Evolutionary conservation across 768 basidiomycete genomes (phyloP).

Genomic region (Suillus brevipes): DNA sequence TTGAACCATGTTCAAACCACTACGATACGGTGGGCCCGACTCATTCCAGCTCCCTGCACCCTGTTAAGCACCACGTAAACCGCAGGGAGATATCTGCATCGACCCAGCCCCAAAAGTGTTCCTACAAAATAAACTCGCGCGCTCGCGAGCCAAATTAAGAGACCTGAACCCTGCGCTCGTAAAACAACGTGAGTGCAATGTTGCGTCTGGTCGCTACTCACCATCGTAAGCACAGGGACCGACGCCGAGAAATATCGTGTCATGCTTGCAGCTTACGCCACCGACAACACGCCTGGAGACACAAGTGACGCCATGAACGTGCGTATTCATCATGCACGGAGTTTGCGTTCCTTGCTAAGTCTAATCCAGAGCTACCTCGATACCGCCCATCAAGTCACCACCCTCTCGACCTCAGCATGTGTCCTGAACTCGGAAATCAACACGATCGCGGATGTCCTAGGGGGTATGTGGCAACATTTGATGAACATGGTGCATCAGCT

Average conservation of each 20-base stretch:
- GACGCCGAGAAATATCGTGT: conserved; percentile 54
- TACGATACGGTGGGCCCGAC: conserved; percentile 67
- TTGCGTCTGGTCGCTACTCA: conserved; percentile 11
- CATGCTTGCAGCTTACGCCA: conserved; percentile 47
- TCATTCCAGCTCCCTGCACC: not conserved
- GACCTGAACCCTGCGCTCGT: conserved; percentile 60
- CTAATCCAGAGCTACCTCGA: conserved; percentile 59
- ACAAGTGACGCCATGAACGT: conserved; percentile 41
- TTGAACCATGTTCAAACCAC: conserved; percentile 71
- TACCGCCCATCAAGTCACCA: conserved; percentile 55
- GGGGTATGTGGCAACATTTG: conserved; percentile 45
- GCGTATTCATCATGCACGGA: conserved; percentile 7
- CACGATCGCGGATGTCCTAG: conserved; percentile 57
- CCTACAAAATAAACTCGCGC: conserved; percentile 74
- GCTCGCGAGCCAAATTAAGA: conserved; percentile 57
- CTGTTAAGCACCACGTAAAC: conserved; percentile 5
- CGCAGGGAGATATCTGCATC: conserved; percentile 49
- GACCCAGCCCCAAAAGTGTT: conserved; percentile 75
- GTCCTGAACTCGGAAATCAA: conserved; percentile 67
- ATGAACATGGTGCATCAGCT: conserved; percentile 11
- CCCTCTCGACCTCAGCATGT: conserved; percentile 54
- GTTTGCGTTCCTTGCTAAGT: conserved; percentile 7
- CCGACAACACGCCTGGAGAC: conserved; percentile 51
- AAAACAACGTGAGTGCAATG: conserved; percentile 54
- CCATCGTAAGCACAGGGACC: conserved; percentile 37